Conservation (phyloP, 495 filamentous ascomycete genomes). For the Penicillium samsonianum region DNA sequence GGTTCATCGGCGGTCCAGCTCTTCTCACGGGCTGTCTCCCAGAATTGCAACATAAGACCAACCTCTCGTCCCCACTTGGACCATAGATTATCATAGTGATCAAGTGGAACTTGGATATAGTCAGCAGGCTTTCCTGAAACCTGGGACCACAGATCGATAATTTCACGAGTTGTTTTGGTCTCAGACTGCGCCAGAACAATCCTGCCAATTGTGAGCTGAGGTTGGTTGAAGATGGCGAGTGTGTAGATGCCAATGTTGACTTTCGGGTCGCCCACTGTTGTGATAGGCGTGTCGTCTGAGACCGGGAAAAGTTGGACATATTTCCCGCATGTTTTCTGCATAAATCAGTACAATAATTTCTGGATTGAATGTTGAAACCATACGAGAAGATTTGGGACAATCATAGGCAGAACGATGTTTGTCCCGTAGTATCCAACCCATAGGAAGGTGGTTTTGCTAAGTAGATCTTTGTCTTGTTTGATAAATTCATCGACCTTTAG, state of each 20-base stretch:
- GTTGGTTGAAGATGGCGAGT: constrained; percentile 39
- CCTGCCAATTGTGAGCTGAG: constrained; percentile 29
- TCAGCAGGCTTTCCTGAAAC: constrained; percentile 30
- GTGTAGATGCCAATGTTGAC: constrained; percentile 43
- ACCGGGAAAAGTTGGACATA: constrained; percentile 37
- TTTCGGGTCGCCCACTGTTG: constrained; percentile 38
- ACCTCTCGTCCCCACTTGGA: constrained; percentile 16
- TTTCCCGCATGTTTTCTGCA: constrained; percentile 24
- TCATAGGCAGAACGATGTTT: constrained; percentile 17
- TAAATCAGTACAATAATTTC: neutral
- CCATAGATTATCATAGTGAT: constrained; percentile 19
- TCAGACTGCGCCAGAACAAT: constrained; percentile 36
- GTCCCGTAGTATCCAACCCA: constrained; percentile 20
- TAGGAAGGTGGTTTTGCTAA: constrained; percentile 34
- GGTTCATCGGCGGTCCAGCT: constrained; percentile 5
- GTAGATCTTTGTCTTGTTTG: constrained; percentile 21
- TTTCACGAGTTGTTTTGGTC: constrained; percentile 28
- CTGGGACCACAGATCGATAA: constrained; percentile 40
- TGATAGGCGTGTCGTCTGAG: constrained; percentile 32
- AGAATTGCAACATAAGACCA: constrained; percentile 14
- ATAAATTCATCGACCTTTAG: constrained; percentile 28
- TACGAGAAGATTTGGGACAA: neutral
- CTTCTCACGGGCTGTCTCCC: constrained; percentile 8
- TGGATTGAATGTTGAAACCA: neutral
- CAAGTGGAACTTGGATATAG: constrained; percentile 20